A percentile compares a stretch with the other conserved stretches of the same genome.
Conservation (phyloP, 1,139 yeast genomes). For the Zygosaccharomyces pseudobailii region DNA sequence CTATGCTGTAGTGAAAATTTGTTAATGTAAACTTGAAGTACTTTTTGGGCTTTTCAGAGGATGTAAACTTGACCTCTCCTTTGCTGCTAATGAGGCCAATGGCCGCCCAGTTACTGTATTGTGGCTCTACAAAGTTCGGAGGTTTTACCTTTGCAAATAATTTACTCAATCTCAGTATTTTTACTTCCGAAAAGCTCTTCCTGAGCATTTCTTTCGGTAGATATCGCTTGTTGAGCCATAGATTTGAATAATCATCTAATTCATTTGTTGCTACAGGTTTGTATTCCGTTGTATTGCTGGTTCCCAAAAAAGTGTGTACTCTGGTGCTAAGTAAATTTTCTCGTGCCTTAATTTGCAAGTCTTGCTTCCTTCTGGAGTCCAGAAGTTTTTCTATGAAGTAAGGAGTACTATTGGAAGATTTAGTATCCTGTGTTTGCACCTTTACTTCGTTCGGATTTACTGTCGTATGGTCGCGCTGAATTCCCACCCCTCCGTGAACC, state of each 20-base stretch:
- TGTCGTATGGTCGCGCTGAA: constrained; percentile 5
- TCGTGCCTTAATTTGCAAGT: constrained; percentile 17
- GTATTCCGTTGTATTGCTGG: constrained; percentile 16
- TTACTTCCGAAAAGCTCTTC: constrained; percentile 41
- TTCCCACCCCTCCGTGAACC: neutral
- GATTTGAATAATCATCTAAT: constrained; percentile 36
- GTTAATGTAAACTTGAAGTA: constrained; percentile 63
- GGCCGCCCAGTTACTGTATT: constrained; percentile 68
- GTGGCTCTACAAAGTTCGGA: constrained; percentile 66
- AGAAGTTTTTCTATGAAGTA: constrained; percentile 35
- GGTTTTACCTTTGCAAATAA: constrained; percentile 60
- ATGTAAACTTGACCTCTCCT: constrained; percentile 46
- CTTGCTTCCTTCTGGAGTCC: constrained; percentile 22
- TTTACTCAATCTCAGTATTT: constrained; percentile 52
- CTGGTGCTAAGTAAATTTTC: constrained; percentile 32
- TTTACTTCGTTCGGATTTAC: constrained; percentile 12
- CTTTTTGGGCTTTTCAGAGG: constrained; percentile 42
- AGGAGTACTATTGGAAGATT: constrained; percentile 25
- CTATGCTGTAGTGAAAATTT: constrained; percentile 56
- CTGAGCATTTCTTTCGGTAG: constrained; percentile 37
- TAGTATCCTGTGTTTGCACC: constrained; percentile 1
- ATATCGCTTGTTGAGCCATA: constrained; percentile 44
- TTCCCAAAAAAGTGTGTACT: constrained; percentile 36
- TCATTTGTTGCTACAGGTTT: constrained; percentile 33
- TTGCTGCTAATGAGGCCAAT: constrained; percentile 63